phyloP scores from a whole-genome alignment of 345 rosid genomes.

The Aurinia saxatilis region DNA sequence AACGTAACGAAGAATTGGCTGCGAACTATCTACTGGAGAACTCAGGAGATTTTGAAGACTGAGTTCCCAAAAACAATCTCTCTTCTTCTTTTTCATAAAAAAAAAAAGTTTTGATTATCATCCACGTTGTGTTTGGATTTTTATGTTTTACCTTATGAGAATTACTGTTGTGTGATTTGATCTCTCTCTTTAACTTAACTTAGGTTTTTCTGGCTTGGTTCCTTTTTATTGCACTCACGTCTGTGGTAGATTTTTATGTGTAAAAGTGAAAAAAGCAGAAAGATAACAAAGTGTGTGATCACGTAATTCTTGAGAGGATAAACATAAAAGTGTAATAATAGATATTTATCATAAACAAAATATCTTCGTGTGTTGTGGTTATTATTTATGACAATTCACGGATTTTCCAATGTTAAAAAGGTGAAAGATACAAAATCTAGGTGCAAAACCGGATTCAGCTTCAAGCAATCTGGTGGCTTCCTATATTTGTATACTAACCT shows the following conservation, averaged over 20 bases:
- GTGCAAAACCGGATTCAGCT: background rate
- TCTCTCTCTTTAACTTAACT: background rate
- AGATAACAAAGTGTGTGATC: slow-evolving; percentile 1
- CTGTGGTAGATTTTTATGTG: slow-evolving; percentile 12
- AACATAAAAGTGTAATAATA: slow-evolving; percentile 15
- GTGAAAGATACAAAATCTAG: background rate
- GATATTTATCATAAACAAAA: slow-evolving; percentile 11
- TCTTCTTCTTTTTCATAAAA: background rate
- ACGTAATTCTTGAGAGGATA: slow-evolving; percentile 18
- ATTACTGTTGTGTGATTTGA: background rate
- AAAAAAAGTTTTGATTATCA: slow-evolving; percentile 14
- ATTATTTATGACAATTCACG: slow-evolving; percentile 18
- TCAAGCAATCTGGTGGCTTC: no score
- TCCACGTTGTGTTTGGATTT: background rate
- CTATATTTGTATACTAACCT: no score
- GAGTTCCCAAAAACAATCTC: slow-evolving; percentile 13
- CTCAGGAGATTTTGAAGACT: slow-evolving; percentile 92
- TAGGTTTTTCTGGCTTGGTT: background rate
- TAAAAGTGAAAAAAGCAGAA: background rate
- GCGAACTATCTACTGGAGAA: slow-evolving; percentile 95
- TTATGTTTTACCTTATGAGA: no score
- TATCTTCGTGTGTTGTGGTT: background rate
- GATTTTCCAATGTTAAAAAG: slow-evolving; percentile 2
- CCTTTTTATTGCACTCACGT: background rate
- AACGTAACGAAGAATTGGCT: slow-evolving; percentile 95